Evolutionary conservation across 352 stramenopile genomes (phyloP).

Genomic region (Phytophthora colocasiae): DNA sequence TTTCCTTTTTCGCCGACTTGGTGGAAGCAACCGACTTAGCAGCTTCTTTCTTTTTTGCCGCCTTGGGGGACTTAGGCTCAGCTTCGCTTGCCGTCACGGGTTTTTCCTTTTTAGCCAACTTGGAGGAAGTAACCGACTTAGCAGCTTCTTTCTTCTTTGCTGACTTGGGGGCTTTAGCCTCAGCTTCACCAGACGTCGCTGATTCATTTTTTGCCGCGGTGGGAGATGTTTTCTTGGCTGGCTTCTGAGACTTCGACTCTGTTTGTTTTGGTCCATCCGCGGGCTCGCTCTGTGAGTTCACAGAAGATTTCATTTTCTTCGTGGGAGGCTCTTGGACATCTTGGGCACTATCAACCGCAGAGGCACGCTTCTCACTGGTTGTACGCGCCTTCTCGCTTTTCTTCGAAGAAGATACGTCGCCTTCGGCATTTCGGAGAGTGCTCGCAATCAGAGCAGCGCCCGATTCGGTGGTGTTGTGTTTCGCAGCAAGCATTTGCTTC

Average conservation of each 20-base stretch:
- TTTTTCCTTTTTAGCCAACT: slow-evolving; percentile 16
- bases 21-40: slow-evolving; percentile 1
- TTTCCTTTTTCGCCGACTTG: neutral
- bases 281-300: slow-evolving; percentile 14
- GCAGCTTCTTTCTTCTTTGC: no score
- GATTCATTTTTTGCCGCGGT: no score
- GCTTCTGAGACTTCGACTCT: no score
- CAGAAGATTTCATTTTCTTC: slow-evolving; percentile 40
- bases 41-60: slow-evolving; percentile 35
- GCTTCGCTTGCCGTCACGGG: slow-evolving; percentile 1
- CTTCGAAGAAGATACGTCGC: neutral
- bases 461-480: slow-evolving; percentile 29
- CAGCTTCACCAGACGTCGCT: no score
- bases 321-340: slow-evolving; percentile 22
- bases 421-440: slow-evolving; percentile 20
- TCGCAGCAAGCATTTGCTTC: slow-evolving; percentile 43
- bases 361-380: slow-evolving; percentile 22
- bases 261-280: no score
- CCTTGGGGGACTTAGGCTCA: slow-evolving; percentile 14
- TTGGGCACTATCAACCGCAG: slow-evolving; percentile 1
- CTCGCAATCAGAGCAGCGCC: slow-evolving; percentile 31
- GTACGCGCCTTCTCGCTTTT: slow-evolving; percentile 39
- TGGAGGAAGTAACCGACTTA: neutral
- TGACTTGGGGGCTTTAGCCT: no score
- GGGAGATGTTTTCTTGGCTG: no score